A percentile compares a stretch with the other conserved stretches of the same genome.
phyloP scores from a whole-genome alignment of 176 grass and related monocot genomes.

The Raddia guianensis region DNA sequence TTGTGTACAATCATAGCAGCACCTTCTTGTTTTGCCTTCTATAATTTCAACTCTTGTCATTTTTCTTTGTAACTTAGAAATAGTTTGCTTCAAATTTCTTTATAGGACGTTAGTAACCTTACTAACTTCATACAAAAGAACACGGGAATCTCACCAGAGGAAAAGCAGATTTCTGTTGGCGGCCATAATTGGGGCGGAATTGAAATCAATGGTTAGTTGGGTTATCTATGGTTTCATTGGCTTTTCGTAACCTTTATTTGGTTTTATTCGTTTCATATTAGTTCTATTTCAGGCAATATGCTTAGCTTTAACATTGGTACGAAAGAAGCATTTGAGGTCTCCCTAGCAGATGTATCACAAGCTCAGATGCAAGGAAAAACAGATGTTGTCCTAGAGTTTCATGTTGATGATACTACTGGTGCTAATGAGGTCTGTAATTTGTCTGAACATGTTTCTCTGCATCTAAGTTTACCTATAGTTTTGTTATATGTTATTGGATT shows the following conservation, averaged over 20 bases:
- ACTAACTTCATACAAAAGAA: conserved; percentile 84
- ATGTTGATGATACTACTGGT: conserved; percentile 96
- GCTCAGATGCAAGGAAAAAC: conserved; percentile 95
- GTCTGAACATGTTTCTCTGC: conserved; percentile 3
- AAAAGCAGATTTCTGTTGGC: conserved; percentile 85
- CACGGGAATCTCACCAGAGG: conserved; percentile 66
- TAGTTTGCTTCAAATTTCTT: conserved; percentile 32
- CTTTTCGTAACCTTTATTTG: conserved; percentile 9
- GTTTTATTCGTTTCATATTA: conserved; percentile 16
- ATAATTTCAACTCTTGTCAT: conserved; percentile 6
- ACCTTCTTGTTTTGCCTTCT: conserved; percentile 1
- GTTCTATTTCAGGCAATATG: conserved; percentile 67
- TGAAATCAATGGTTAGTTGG: conserved; percentile 76
- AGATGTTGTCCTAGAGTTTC: conserved; percentile 91
- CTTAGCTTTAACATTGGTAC: conserved; percentile 84
- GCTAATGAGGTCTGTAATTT: conserved; percentile 70
- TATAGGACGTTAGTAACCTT: conserved; percentile 81
- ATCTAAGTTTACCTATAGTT: conserved; percentile 22
- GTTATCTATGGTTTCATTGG: not conserved
- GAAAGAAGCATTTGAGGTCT: conserved; percentile 92
- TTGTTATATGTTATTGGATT: conserved; percentile 26
- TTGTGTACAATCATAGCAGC: conserved; percentile 25
- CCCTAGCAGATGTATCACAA: conserved; percentile 92
- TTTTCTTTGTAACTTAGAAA: conserved; percentile 13
- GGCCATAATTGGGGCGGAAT: conserved; percentile 89